Percentiles rank a stretch among this genome's conserved stretches.
These are phyloP conservation scores for Naganishia friedmannii DNA, from an alignment of 768 basidiomycete genomes.

Conservation along the genomic window DNA sequence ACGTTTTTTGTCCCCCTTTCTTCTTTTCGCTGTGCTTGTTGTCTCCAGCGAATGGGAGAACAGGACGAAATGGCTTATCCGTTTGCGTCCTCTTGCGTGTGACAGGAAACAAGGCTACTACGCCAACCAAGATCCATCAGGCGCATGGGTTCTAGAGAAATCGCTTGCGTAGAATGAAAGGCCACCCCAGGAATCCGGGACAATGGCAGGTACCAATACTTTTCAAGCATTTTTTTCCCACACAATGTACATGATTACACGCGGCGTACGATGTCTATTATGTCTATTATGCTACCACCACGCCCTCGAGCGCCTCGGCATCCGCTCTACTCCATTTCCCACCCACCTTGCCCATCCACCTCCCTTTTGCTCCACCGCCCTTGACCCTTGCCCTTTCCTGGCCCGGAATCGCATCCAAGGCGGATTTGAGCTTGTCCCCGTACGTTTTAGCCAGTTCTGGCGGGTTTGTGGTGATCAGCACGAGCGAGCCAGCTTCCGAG, in stretches of 20 bases:
- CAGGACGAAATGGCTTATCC: not conserved
- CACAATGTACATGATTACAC: not conserved
- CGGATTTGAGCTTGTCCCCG: conserved; percentile 39
- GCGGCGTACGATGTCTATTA: too few relatives aligned
- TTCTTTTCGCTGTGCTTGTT: too few relatives aligned
- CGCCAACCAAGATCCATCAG: conserved; percentile 19
- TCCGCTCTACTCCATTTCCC: conserved; percentile 41
- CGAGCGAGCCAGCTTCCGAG: conserved; percentile 29
- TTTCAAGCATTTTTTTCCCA: too few relatives aligned
- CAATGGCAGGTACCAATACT: too few relatives aligned
- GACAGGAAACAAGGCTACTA: conserved; percentile 20
- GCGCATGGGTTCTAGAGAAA: conserved; percentile 21
- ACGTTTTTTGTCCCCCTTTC: conserved; percentile 32
- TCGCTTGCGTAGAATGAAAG: not conserved
- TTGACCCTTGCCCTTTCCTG: conserved; percentile 40
- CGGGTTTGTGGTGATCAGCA: conserved; percentile 39
- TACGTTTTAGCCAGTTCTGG: conserved; percentile 41
- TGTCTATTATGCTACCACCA: not conserved
- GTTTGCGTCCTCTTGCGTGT: not conserved
- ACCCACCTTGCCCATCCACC: conserved; percentile 47
- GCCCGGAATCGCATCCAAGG: conserved; percentile 33
- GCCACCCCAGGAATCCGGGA: not conserved
- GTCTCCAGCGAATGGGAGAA: too few relatives aligned
- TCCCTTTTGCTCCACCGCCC: conserved; percentile 50
- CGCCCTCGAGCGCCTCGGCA: not conserved